These are phyloP conservation scores for Russula olivacea DNA, from an alignment of 768 basidiomycete genomes.

Conservation along the genomic window DNA sequence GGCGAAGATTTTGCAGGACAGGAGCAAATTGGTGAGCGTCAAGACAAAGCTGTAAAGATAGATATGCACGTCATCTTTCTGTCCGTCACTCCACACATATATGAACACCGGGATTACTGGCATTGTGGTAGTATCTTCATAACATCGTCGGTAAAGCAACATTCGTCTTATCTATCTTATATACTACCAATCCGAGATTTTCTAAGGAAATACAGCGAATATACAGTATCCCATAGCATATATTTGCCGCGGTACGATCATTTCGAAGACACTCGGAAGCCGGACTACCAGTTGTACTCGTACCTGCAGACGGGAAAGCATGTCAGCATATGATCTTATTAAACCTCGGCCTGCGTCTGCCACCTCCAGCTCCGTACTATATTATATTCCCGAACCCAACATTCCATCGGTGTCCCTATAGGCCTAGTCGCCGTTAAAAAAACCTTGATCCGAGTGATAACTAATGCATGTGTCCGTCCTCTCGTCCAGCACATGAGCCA, in stretches of 20 bases:
- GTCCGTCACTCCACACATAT: background rate
- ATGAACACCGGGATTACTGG: background rate
- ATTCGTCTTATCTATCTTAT: background rate
- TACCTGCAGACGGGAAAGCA: too few relatives aligned
- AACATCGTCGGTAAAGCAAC: background rate
- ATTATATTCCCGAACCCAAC: too few relatives aligned
- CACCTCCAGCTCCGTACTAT: too few relatives aligned
- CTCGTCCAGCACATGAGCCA: too few relatives aligned
- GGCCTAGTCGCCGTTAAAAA: too few relatives aligned
- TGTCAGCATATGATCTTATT: too few relatives aligned
- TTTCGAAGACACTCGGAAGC: background rate
- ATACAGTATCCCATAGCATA: background rate
- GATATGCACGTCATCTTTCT: background rate
- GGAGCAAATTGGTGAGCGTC: slow-evolving; percentile 35
- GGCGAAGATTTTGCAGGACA: slow-evolving; percentile 40
- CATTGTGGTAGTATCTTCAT: background rate
- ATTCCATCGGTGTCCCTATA: too few relatives aligned
- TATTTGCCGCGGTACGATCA: background rate
- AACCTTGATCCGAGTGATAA: too few relatives aligned
- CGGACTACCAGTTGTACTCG: too few relatives aligned
- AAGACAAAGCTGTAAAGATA: slow-evolving; percentile 33
- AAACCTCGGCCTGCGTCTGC: too few relatives aligned
- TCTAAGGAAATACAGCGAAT: background rate
- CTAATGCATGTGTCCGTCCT: too few relatives aligned
- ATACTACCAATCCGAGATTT: background rate